Evolutionary conservation across 176 grass and related monocot genomes (phyloP), one percentile per base, ranked within the genome.

Genomic region (Phyllostachys edulis): DNA sequence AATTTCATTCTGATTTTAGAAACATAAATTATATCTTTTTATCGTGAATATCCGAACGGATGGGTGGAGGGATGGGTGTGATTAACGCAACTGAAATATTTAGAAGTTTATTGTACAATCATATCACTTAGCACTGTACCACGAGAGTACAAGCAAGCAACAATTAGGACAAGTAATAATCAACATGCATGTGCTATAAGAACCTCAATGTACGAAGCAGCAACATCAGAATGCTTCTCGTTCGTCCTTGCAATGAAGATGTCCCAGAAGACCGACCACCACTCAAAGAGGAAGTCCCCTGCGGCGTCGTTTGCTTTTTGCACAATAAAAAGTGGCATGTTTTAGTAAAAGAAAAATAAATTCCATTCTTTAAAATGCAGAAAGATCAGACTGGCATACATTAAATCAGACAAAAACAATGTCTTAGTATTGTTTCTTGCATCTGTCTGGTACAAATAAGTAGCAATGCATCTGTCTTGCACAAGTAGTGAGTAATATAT

Each of bases 191-290:
- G 80, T 69, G 69, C 41, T 67, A 80, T 27, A 63, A 74, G 21
- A 78, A 86, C 92, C 89, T 91, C 87, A n/a, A 94, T 77, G 70
- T 91, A 94, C 9, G 92, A 87, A 47, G 84, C 74, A 20, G 89
- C 89, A 80, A 85, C 87, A 85, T 91, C 87, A 39, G 92, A 94
- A 81, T 94, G 89, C 67, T 94, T 94, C 39, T 91, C 92, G 4
- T 87, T 94, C 1, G 89, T 94, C 71, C 92, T 89, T 85, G 92
- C 87, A 71, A 94, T 94, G 71, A 94, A 94, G 36, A 94, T 91
- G 82, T 91, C 92, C 92, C 92, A 94, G 73, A 94, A 94, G 34
- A 94, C 92, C 5, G 92, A 94, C 89, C 92, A 94, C 89, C 92
- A 94, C 62, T 94, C 92, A 5, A 94, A 89, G 34, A 94, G 92